Base-by-base conservation (phyloP, 2,329 filamentous ascomycete genomes). In the Cytospora mali region DNA sequence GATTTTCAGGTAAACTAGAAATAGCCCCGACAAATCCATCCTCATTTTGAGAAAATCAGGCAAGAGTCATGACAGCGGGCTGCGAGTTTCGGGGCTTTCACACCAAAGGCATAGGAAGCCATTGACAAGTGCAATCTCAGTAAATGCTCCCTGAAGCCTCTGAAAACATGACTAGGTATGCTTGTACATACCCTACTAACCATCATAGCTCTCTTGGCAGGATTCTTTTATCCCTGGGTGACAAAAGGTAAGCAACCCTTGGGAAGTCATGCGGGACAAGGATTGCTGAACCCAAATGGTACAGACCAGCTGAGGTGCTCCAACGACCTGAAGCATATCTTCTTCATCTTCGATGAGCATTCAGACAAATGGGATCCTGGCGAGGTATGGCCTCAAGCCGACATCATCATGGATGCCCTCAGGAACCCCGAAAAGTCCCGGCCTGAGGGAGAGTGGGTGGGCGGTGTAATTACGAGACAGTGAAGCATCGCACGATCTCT, bases 241-340 rank as follows among this genome's bases (percentile, higher is more conserved):
- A 58, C 54, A 21, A 64, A 58, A 58, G 67, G 67, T 63, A 35
- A 53, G 54, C 25, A 33, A 13, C 31, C 31, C 31, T 33, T 13
- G 9, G 9, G 25, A 10, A 10, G n/a, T n/a, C n/a, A n/a, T n/a
- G n/a, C n/a, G n/a, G n/a, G n/a, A n/a, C n/a, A n/a, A n/a, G 10
- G n/a, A 49, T 10, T 49, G 46, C 9, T 18, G 10, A 25, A 25
- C 25, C 10, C 2, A 2, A 49, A 49, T 9, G 9, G 6, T 3
- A 14, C 46, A 68, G 68, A 67, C 0, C 64, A 66, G 21, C 50
- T 66, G 5, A 62, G 62, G 18, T 62, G 60, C 14, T 60, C 27
- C 25, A 71, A 67, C 31, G 70, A 71, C 42, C 51, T 71, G 4
- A 71, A 71, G 69, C 68, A 71, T 53, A 56, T 72, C 21, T 71